Conservation (phyloP, 805 yeast species). For the Kuraishia ogatae region DNA sequence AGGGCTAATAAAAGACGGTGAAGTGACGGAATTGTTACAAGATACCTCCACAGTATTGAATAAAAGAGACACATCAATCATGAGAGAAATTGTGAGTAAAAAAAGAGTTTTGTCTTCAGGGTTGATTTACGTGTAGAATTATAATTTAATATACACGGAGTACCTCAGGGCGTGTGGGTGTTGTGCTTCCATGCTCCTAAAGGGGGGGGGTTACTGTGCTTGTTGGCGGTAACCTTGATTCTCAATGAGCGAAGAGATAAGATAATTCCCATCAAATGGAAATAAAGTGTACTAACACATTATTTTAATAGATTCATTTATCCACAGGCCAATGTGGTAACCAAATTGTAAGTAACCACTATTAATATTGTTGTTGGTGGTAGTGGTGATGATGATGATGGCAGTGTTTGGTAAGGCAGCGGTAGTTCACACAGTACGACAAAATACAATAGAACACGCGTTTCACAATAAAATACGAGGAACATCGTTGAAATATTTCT, state of each 20-base stretch:
- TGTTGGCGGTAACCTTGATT: too few relatives aligned
- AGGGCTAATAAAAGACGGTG: not conserved
- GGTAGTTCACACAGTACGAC: too few relatives aligned
- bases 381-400: too few relatives aligned
- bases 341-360: conserved; percentile 80
- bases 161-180: too few relatives aligned
- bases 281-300: not conserved
- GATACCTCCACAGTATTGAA: not conserved
- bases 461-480: not conserved
- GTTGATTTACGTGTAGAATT: too few relatives aligned
- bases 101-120: too few relatives aligned
- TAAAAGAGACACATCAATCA: not conserved
- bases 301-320: conserved; percentile 61
- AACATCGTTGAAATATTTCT: not conserved
- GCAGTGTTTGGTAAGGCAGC: too few relatives aligned
- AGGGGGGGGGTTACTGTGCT: not conserved
- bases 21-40: not conserved
- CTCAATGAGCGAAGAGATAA: too few relatives aligned
- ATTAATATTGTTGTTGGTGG: conserved; percentile 3
- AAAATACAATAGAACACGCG: not conserved
- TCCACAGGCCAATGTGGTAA: conserved; percentile 99
- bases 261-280: not conserved
- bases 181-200: too few relatives aligned
- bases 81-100: not conserved
- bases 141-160: too few relatives aligned